Percentiles rank a stretch among this genome's conserved stretches.
Conservation (phyloP, 208 protist species). For the Blechomonas ayalai region DNA sequence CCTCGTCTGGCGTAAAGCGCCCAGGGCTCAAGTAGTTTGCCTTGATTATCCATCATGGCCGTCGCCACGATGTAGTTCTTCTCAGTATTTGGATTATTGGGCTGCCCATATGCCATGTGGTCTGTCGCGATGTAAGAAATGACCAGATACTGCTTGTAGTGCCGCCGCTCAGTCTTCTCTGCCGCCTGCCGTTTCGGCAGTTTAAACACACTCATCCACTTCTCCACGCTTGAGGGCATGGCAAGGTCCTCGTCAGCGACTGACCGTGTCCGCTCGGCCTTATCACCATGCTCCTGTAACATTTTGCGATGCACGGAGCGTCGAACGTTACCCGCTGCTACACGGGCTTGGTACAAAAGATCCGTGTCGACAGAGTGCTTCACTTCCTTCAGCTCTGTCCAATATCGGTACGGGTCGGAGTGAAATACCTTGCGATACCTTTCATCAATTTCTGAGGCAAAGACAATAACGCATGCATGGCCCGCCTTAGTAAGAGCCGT, state of each 20-base stretch:
- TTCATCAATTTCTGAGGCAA: constrained; percentile 59
- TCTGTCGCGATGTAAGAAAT: constrained; percentile 66
- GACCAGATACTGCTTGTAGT: constrained; percentile 55
- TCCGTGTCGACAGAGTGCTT: constrained; percentile 42
- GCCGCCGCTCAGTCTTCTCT: constrained; percentile 37
- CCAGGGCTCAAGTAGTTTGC: constrained; percentile 59
- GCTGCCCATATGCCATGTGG: constrained; percentile 40
- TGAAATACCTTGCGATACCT: constrained; percentile 52
- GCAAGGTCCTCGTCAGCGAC: constrained; percentile 5
- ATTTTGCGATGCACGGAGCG: constrained; percentile 33
- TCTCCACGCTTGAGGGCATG: constrained; percentile 25
- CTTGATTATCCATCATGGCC: constrained; percentile 35
- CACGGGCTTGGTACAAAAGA: constrained; percentile 44
- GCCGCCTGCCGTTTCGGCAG: constrained; percentile 22
- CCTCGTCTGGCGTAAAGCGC: constrained; percentile 39
- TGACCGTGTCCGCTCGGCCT: background rate
- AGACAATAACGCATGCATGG: constrained; percentile 44
- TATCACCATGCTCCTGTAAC: constrained; percentile 3
- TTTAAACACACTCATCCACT: constrained; percentile 44
- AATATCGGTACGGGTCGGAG: constrained; percentile 66
- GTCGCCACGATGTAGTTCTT: constrained; percentile 59
- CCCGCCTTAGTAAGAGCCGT: constrained; percentile 59
- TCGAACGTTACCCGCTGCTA: constrained; percentile 38
- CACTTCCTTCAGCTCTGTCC: constrained; percentile 42
- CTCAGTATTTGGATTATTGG: constrained; percentile 41